Evolutionary conservation across 331 rosid genomes (phyloP), one percentile per base, ranked within the genome.

Genomic region (Phaseolus coccineus): DNA sequence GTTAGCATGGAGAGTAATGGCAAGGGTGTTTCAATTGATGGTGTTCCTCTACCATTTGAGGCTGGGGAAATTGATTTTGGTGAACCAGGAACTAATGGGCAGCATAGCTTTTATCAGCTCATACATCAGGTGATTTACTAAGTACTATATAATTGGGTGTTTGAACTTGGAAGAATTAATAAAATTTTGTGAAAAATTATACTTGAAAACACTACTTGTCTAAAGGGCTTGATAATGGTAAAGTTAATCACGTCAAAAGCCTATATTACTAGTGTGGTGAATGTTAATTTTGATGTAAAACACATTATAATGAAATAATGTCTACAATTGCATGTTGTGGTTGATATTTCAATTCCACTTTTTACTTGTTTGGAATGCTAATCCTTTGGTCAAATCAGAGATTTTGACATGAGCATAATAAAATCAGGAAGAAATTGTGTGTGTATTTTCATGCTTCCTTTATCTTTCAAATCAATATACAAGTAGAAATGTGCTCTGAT

Each of bases 1-100:
- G 97, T 91, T 82, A 91, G 97, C 90, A 91, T 91, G 97, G 97
- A 91, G 87, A 91, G 97, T 84, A 90, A 91, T 79, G 97, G 97
- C 67, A 91, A 91, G 85, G 88, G 97, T 51, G 97, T 91, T 56
- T 88, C 97, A 51, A 91, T 91, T 76, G 93, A 91, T 66, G 94
- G 97, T 69, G 77, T 87, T 46, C 89, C 61, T 42, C 88, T 91
- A 47, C 91, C 93, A 62, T 90, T 82, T 71, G 97, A 90, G 85
- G 87, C 97, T 53, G 91, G 92, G 69, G 97, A 91, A 88, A 87
- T 91, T 64, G 97, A 91, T 86, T 91, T 91, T 62, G 94, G 92
- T 81, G 97, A 91, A 75, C 97, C 94, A 7, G 92, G 97, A 82
- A 91, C 97, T 14, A 91, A 91, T 52, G 97, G 97, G 75, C 97